These are phyloP conservation scores for Phialemonium atrogriseum DNA, from an alignment of 2,329 filamentous ascomycete species.

Conservation along the genomic window DNA sequence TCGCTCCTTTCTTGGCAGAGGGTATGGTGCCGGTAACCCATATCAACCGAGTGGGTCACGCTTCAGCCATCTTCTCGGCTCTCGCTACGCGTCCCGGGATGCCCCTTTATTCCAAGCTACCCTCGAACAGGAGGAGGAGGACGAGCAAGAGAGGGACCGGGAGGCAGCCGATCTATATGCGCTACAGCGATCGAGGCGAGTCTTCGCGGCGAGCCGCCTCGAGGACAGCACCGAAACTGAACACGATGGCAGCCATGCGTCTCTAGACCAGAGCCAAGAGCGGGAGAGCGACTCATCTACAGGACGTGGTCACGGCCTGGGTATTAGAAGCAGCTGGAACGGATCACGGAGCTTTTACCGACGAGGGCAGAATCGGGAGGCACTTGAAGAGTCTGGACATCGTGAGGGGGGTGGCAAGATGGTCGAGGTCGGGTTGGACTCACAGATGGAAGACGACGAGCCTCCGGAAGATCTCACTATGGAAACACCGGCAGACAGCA, in stretches of 20 bases:
- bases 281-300: slow-evolving; percentile 34
- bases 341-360: slow-evolving; percentile 38
- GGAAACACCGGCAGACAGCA: slow-evolving; percentile 42
- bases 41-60: slow-evolving; percentile 69
- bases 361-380: slow-evolving; percentile 18
- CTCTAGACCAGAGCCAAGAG: slow-evolving; percentile 46
- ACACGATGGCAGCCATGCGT: slow-evolving; percentile 54
- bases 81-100: slow-evolving; percentile 63
- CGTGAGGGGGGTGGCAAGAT: no score
- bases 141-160: slow-evolving; percentile 80
- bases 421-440: slow-evolving; percentile 81
- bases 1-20: slow-evolving; percentile 36
- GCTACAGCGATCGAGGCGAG: slow-evolving; percentile 77
- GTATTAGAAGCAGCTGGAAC: slow-evolving; percentile 59
- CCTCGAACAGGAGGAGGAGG: slow-evolving; percentile 83
- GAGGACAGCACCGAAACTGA: slow-evolving; percentile 82
- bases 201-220: slow-evolving; percentile 76
- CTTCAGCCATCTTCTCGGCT: slow-evolving; percentile 64
- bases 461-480: slow-evolving; percentile 53
- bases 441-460: slow-evolving; percentile 49
- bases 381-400: slow-evolving; percentile 20
- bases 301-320: slow-evolving; percentile 37
- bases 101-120: slow-evolving; percentile 93
- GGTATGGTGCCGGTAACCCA: slow-evolving; percentile 55
- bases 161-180: slow-evolving; percentile 94